phyloP scores from a whole-genome alignment of 108 stramenopile species.

The Fistulifera solaris region DNA sequence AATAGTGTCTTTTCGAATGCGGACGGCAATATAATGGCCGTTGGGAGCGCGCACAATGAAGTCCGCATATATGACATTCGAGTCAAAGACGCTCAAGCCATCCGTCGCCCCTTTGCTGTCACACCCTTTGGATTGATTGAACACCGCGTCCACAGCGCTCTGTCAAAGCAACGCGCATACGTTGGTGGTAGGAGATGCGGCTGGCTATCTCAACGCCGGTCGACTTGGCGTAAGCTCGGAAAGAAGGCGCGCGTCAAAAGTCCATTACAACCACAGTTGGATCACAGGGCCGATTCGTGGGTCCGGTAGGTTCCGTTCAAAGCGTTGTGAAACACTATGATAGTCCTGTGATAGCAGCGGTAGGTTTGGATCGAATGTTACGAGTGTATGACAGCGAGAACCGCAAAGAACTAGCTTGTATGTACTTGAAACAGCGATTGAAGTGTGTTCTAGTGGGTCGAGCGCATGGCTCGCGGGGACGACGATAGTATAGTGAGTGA shows the following conservation, averaged over 20 bases:
- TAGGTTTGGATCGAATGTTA: constrained; percentile 77
- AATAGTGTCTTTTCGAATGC: constrained; percentile 10
- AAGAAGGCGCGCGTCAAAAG: constrained; percentile 15
- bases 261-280: constrained; percentile 5
- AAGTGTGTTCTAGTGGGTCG: constrained; percentile 67
- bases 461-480: constrained; percentile 13
- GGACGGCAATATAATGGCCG: constrained; percentile 34
- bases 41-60: constrained; percentile 75
- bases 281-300: constrained; percentile 16
- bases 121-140: constrained; percentile 44
- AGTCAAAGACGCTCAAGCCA: constrained; percentile 17
- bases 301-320: constrained; percentile 70
- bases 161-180: constrained; percentile 40
- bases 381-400: constrained; percentile 59
- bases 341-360: constrained; percentile 52
- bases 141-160: constrained; percentile 59
- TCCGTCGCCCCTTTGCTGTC: constrained; percentile 49
- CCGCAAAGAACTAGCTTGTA: constrained; percentile 51
- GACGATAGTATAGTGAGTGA: constrained; percentile 14
- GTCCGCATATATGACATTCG: constrained; percentile 77
- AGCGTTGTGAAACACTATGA: constrained; percentile 50
- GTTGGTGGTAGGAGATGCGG: constrained; percentile 55
- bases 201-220: constrained; percentile 54
- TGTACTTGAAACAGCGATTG: constrained; percentile 80
- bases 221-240: constrained; percentile 30